Evolutionary conservation across 1,284 basidiomycete species (phyloP).

Genomic region (Moniliella sp.): DNA sequence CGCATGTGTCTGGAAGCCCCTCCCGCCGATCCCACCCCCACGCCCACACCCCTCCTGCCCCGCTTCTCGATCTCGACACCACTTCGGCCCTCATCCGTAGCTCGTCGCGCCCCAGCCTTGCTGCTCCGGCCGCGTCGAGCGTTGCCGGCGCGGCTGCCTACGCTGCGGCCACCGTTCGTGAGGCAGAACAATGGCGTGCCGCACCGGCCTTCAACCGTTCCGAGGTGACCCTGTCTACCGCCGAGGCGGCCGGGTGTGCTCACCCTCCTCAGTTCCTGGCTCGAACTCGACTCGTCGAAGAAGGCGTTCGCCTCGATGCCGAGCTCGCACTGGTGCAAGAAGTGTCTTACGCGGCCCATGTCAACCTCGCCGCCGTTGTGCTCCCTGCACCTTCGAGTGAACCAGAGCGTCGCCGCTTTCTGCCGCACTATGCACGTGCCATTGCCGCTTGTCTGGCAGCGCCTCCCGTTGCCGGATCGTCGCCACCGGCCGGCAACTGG

Average conservation of each 20-base stretch:
- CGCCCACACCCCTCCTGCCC: slow-evolving; percentile 10
- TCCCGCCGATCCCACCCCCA: not conserved
- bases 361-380: slow-evolving; percentile 62
- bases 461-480: slow-evolving; percentile 13
- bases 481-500: slow-evolving; percentile 10
- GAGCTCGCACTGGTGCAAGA: slow-evolving; percentile 81
- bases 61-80: slow-evolving; percentile 2
- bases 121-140: slow-evolving; percentile 1
- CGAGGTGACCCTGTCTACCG: slow-evolving; percentile 59
- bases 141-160: not conserved
- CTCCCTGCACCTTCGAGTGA: slow-evolving; percentile 67
- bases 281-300: slow-evolving; percentile 81
- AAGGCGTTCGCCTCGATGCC: slow-evolving; percentile 82
- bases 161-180: slow-evolving; percentile 40
- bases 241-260: slow-evolving; percentile 62
- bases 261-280: slow-evolving; percentile 68
- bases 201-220: slow-evolving; percentile 56
- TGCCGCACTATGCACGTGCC: slow-evolving; percentile 76
- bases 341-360: slow-evolving; percentile 72
- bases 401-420: slow-evolving; percentile 42
- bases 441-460: slow-evolving; percentile 36
- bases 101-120: slow-evolving; percentile 4
- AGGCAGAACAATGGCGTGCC: slow-evolving; percentile 69
- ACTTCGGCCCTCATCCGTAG: slow-evolving; percentile 2
- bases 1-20: slow-evolving; percentile 52